Evolutionary conservation across 768 basidiomycete genomes (phyloP).

Genomic region (Pleurotus citrinopileatus): DNA sequence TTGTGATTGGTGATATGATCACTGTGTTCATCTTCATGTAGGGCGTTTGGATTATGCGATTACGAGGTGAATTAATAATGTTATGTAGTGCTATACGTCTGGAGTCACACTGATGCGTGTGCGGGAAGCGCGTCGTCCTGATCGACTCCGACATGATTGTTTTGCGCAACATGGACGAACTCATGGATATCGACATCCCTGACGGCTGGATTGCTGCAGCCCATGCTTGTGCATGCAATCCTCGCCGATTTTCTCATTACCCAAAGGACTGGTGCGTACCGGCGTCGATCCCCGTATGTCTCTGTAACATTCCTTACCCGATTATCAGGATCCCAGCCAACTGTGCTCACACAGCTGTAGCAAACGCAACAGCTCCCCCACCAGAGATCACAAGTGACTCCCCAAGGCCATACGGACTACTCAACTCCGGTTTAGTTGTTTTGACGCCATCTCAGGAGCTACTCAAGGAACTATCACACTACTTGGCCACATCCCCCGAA

Average conservation of each 20-base stretch:
- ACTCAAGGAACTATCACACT: conserved; percentile 49
- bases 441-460: conserved; percentile 68
- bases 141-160: conserved; percentile 90
- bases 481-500: conserved; percentile 44
- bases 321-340: conserved; percentile 84
- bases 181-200: conserved; percentile 58
- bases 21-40: conserved; percentile 14
- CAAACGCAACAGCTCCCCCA: conserved; percentile 41
- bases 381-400: conserved; percentile 28
- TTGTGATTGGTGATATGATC: neutral
- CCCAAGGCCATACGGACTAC: conserved; percentile 75
- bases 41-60: conserved; percentile 63
- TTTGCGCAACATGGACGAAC: conserved; percentile 75
- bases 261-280: conserved; percentile 78
- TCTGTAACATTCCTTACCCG: conserved; percentile 9
- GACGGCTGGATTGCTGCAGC: conserved; percentile 79
- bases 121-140: conserved; percentile 67
- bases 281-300: conserved; percentile 13
- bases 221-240: conserved; percentile 95
- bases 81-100: too few species aligned
- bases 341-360: conserved; percentile 72
- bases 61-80: conserved; percentile 62
- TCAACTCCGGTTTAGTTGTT: conserved; percentile 91
- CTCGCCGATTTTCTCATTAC: conserved; percentile 79
- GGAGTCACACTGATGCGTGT: conserved; percentile 12